Percentiles rank a stretch among this genome's conserved stretches.
Evolutionary conservation across 495 filamentous ascomycete species (phyloP).

Genomic region (Apiosordaria backusii): DNA sequence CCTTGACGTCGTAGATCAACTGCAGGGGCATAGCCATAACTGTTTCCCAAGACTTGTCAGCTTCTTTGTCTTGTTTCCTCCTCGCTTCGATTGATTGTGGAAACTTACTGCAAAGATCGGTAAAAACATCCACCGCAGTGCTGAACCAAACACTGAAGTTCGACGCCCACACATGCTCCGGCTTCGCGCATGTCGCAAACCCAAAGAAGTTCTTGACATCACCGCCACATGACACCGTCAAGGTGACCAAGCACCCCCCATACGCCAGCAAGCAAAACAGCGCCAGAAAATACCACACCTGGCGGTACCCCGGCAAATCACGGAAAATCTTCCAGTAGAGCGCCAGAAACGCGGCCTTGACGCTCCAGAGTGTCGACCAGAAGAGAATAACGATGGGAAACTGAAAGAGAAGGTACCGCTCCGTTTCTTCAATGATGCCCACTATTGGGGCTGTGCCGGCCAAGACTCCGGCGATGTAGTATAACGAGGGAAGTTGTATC

Average conservation of each 20-base stretch:
- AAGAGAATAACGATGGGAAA: conserved; percentile 48
- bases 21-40: conserved; percentile 50
- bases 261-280: conserved; percentile 39
- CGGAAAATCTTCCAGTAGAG: conserved; percentile 46
- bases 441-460: conserved; percentile 30
- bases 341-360: conserved; percentile 48
- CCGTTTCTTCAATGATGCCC: conserved; percentile 24
- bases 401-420: conserved; percentile 37
- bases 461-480: conserved; percentile 33
- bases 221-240: conserved; percentile 39
- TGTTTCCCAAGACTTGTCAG: not conserved
- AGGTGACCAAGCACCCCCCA: conserved; percentile 39
- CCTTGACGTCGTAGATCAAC: conserved; percentile 48
- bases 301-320: conserved; percentile 36
- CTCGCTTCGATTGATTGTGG: not conserved
- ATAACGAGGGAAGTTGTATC: conserved; percentile 42
- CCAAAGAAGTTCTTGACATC: conserved; percentile 39
- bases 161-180: conserved; percentile 32
- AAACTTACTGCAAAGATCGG: conserved; percentile 34
- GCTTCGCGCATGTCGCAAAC: conserved; percentile 30
- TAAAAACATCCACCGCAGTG: conserved; percentile 45
- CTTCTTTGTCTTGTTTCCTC: not conserved
- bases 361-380: conserved; percentile 47
- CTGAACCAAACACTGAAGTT: conserved; percentile 43
- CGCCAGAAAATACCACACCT: conserved; percentile 37